These are phyloP conservation scores for Aciculosporium take DNA, from an alignment of 2,329 filamentous ascomycete species.

Conservation along the genomic window DNA sequence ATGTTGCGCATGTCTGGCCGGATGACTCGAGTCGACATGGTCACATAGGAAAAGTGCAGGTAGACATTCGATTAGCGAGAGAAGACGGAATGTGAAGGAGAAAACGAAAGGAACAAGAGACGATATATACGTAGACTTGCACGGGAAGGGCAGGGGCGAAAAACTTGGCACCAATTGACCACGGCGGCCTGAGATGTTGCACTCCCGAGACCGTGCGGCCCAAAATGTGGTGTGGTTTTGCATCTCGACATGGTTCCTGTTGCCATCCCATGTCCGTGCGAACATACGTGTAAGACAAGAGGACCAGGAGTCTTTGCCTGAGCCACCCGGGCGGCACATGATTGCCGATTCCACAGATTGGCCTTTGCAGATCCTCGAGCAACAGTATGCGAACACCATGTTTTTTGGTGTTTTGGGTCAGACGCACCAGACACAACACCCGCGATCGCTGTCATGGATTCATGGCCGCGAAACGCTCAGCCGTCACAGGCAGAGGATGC, in stretches of 20 bases:
- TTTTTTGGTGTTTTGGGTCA: not conserved
- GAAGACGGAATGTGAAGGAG: not conserved
- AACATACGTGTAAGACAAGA: not conserved
- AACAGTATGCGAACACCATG: not conserved
- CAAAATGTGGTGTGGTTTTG: not conserved
- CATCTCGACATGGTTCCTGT: not conserved
- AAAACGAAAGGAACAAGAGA: not conserved
- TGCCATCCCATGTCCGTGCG: not conserved
- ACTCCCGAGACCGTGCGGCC: not conserved
- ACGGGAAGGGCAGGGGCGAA: not conserved
- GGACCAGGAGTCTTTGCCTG: not conserved
- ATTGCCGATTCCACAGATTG: not conserved
- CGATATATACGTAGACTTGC: no score
- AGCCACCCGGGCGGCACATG: not conserved
- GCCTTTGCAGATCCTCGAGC: not conserved
- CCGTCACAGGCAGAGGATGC: no score
- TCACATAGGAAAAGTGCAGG: not conserved
- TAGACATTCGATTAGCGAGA: not conserved
- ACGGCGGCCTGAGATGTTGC: not conserved
- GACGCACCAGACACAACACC: no score
- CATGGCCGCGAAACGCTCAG: no score
- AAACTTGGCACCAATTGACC: not conserved
- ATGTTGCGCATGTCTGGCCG: not conserved
- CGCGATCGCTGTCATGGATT: no score
- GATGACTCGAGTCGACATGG: not conserved